These are phyloP conservation scores for Beauveria sp. DNA, from an alignment of 2,329 filamentous ascomycete genomes.

Conservation along the genomic window DNA sequence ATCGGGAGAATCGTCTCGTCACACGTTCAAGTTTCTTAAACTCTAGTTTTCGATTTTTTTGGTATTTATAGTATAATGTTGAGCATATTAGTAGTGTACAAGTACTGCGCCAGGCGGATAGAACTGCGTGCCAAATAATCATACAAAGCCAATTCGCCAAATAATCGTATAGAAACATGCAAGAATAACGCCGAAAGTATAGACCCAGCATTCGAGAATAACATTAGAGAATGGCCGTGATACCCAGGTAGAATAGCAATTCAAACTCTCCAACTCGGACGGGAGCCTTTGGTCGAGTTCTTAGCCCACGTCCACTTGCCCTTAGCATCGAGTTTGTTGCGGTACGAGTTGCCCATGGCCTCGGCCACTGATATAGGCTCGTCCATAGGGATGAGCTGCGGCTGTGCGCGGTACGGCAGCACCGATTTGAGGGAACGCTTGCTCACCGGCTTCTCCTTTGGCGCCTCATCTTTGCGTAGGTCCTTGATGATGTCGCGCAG, in stretches of 20 bases:
- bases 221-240: not conserved
- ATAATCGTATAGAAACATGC: no score
- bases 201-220: not conserved
- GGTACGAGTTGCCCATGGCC: conserved; percentile 20
- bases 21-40: not conserved
- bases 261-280: conserved; percentile 21
- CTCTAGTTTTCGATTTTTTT: not conserved
- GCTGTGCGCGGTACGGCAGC: conserved; percentile 29
- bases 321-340: conserved; percentile 17
- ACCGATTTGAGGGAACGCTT: conserved; percentile 22
- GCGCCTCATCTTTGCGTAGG: conserved; percentile 31
- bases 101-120: no score
- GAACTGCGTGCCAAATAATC: no score
- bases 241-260: not conserved
- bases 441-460: conserved; percentile 19
- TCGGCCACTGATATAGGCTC: conserved; percentile 30
- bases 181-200: not conserved
- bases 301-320: conserved; percentile 20
- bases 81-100: no score
- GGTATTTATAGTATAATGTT: not conserved
- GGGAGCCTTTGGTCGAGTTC: conserved; percentile 16
- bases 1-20: not conserved
- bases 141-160: no score
- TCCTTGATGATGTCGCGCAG: conserved; percentile 64
- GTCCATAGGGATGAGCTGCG: conserved; percentile 26